phyloP scores from a whole-genome alignment of 306 rosid genomes.

The Lupinus albus region DNA sequence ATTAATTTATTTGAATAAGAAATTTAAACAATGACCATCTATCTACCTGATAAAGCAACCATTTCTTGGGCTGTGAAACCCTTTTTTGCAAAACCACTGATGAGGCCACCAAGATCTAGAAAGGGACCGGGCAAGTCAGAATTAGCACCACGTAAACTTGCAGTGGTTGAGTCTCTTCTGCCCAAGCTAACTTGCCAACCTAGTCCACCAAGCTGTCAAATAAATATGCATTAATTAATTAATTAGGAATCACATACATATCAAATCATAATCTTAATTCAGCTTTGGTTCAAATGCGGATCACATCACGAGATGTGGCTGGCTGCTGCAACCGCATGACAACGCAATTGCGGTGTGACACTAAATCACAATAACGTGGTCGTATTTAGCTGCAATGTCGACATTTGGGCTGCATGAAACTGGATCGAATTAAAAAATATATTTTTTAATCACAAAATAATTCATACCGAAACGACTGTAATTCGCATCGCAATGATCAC shows the following conservation, averaged over 20 bases:
- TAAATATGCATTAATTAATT: background rate
- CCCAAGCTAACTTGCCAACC: slow-evolving; percentile 50
- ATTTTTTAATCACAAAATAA: too few species aligned
- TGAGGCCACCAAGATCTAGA: slow-evolving; percentile 41
- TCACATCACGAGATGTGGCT: too few species aligned
- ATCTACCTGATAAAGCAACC: slow-evolving; percentile 41
- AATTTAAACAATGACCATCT: background rate
- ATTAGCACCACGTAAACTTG: slow-evolving; percentile 46
- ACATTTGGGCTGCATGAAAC: too few species aligned
- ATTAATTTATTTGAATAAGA: too few species aligned
- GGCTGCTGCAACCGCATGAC: too few species aligned
- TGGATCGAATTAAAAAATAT: too few species aligned
- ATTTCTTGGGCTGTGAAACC: slow-evolving; percentile 50
- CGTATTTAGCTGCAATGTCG: too few species aligned
- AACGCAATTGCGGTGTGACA: too few species aligned
- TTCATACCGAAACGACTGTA: too few species aligned
- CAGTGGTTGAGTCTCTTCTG: slow-evolving; percentile 61
- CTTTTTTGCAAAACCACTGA: slow-evolving; percentile 49
- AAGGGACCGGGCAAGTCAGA: slow-evolving; percentile 47
- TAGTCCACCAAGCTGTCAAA: slow-evolving; percentile 49
- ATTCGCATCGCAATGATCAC: too few species aligned
- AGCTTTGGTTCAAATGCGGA: too few species aligned
- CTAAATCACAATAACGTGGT: too few species aligned
- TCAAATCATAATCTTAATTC: background rate
- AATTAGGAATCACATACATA: background rate